Evolutionary conservation across 768 basidiomycete species (phyloP).

Genomic region (Pholiota microspora): DNA sequence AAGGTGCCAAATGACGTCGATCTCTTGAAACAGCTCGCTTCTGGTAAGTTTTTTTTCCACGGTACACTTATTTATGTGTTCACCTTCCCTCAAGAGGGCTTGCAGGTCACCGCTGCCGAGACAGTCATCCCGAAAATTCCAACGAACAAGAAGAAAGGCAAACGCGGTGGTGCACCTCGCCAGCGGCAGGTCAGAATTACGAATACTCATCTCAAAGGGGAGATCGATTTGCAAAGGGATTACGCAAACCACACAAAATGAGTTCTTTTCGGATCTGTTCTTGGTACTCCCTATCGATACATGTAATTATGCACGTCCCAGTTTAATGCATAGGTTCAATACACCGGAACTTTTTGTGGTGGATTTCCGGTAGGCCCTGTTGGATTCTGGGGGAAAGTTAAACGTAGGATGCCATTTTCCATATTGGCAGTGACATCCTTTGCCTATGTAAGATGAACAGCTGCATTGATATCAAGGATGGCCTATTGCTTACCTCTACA

Average conservation of each 20-base stretch:
- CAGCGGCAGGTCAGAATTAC: slow-evolving; percentile 83
- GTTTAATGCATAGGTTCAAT: not conserved
- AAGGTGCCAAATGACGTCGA: slow-evolving; percentile 87
- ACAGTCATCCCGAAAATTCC: slow-evolving; percentile 52
- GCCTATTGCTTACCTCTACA: not conserved
- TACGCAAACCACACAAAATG: slow-evolving; percentile 15
- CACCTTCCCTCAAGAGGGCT: slow-evolving; percentile 52
- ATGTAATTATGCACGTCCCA: not conserved
- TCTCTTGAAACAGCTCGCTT: slow-evolving; percentile 71
- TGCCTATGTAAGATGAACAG: not conserved
- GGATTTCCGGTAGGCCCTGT: not conserved
- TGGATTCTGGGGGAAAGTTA: not conserved
- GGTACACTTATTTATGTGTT: not conserved
- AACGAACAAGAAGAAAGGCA: slow-evolving; percentile 71
- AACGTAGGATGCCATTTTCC: slow-evolving; percentile 3
- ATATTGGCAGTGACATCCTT: slow-evolving; percentile 1
- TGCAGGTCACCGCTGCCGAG: slow-evolving; percentile 76
- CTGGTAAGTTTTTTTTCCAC: slow-evolving; percentile 44
- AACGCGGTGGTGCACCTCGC: slow-evolving; percentile 69
- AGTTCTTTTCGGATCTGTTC: not conserved
- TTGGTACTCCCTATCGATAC: slow-evolving; percentile 1
- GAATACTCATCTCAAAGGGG: slow-evolving; percentile 83
- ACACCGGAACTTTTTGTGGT: not conserved
- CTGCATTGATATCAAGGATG: not conserved
- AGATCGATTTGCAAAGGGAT: slow-evolving; percentile 71